Evolutionary conservation across 164 flowering plant species (phyloP), one percentile per base, ranked within the genome.

Genomic region (Echeveria elegans): DNA sequence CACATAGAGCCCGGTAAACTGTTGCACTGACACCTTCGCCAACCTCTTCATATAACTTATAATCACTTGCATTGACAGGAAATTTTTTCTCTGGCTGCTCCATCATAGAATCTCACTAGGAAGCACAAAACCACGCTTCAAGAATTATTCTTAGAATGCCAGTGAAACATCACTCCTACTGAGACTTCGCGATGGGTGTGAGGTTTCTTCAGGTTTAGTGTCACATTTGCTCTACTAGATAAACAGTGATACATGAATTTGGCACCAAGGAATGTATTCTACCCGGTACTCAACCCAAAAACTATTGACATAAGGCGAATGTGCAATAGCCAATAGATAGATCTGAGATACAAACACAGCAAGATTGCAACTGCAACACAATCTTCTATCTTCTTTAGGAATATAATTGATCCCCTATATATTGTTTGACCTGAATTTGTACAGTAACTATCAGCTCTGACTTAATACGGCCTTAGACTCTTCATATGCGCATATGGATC

Each of bases 21-120:
- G 86, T 80, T 21, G 98, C 97, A 72, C 95, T 90, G 70, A 88
- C 94, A 59, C 98, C 98, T 69, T 90, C 91, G 62, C 98, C 98
- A 75, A 90, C 84, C 74, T 87, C 97, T 78, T 93, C 98, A 67
- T 81, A 89, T 70, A 89, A 74, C 67, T 81, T 82, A 76, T 93
- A 93, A 64, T 87, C 91, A 68, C 81, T 74, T 18, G 97, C 79
- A 76, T 77, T 66, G 66, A 86, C 68, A 62, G 98, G 97, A 78
- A 71, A 90, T 74, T 61, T 85, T 78, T 79, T 88, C 68, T 82
- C 85, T 41, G 80, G 12, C 69, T 69, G 74, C 68, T 74, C 85
- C 92, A 80, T 83, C 56, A 68, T 71, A 78, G 73, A 68, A 71
- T 68, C 70, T 83, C 77, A 77, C 71, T 76, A 53, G 66, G 74